Conservation (phyloP, 1,284 basidiomycete species). For the Ceratobasidium theobromae region DNA sequence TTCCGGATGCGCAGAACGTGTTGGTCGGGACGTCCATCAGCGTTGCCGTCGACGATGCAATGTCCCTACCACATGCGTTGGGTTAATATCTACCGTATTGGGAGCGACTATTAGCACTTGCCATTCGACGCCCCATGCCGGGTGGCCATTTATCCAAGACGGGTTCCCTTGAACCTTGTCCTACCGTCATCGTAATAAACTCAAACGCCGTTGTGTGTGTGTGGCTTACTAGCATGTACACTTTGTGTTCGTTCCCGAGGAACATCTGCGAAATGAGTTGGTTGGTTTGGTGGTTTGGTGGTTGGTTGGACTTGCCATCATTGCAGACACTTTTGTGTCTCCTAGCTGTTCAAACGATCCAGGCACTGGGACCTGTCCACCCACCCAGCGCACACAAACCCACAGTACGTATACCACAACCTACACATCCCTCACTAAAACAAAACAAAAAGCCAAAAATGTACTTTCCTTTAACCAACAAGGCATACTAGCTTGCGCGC, state of each 20-base stretch:
- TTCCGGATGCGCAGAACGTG: slow-evolving; percentile 34
- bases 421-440: slow-evolving; percentile 4
- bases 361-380: slow-evolving; percentile 4
- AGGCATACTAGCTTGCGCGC: too few relatives aligned
- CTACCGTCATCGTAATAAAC: neutral
- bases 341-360: slow-evolving; percentile 11
- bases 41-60: slow-evolving; percentile 43
- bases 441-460: too few relatives aligned
- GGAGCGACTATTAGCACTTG: neutral
- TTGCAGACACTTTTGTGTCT: slow-evolving; percentile 17
- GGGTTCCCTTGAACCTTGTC: slow-evolving; percentile 32
- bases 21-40: slow-evolving; percentile 50
- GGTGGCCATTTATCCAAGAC: slow-evolving; percentile 32
- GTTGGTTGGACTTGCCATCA: slow-evolving; percentile 17
- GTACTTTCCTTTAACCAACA: too few relatives aligned
- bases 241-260: slow-evolving; percentile 27
- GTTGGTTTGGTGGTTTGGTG: too few relatives aligned
- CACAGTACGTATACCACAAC: neutral
- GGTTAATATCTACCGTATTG: neutral
- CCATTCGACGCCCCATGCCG: slow-evolving; percentile 37
- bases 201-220: neutral
- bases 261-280: slow-evolving; percentile 28
- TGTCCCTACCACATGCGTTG: slow-evolving; percentile 4
- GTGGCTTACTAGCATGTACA: slow-evolving; percentile 22
- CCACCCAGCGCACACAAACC: neutral